Evolutionary conservation across 2,329 filamentous ascomycete genomes (phyloP).

Genomic region (Macroventuria anomochaeta): DNA sequence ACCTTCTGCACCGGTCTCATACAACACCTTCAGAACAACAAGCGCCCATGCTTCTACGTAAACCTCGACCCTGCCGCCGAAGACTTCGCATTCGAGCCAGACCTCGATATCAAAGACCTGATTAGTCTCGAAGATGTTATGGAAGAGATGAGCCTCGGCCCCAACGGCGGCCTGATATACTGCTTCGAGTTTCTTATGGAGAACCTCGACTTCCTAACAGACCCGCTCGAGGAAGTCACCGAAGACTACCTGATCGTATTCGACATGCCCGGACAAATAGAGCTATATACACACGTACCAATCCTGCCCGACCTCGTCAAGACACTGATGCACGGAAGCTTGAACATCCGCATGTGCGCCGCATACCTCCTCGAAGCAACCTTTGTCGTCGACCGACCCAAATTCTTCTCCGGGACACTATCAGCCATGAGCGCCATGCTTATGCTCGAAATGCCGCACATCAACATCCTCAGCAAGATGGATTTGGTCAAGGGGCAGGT

Average conservation of each 20-base stretch:
- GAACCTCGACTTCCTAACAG: conserved; percentile 89
- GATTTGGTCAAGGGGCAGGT: conserved; percentile 92
- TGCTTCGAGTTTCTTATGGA: conserved; percentile 96
- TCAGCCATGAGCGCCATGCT: conserved; percentile 99
- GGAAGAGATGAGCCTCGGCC: conserved; percentile 89
- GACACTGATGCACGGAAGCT: conserved; percentile 78
- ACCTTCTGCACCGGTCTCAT: conserved; percentile 96
- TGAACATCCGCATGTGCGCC: conserved; percentile 92
- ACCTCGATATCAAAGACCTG: conserved; percentile 93
- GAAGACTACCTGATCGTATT: conserved; percentile 98
- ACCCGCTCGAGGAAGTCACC: conserved; percentile 81
- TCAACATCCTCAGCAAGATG: conserved; percentile 98
- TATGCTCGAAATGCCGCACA: conserved; percentile 94
- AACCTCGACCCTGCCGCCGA: conserved; percentile 98
- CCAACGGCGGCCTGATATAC: conserved; percentile 92
- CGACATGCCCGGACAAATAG: conserved; percentile 98
- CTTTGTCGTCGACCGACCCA: conserved; percentile 93
- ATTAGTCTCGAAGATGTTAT: conserved; percentile 95
- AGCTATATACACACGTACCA: conserved; percentile 96
- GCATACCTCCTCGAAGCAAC: conserved; percentile 94
- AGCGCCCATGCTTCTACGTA: conserved; percentile 95
- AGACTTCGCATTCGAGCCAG: conserved; percentile 86
- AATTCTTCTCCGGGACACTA: conserved; percentile 95
- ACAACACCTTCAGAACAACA: conserved; percentile 87
- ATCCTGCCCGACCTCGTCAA: conserved; percentile 85